Evolutionary conservation across 2,329 filamentous ascomycete species (phyloP).

Genomic region (Sporothrix pseudoabietina): DNA sequence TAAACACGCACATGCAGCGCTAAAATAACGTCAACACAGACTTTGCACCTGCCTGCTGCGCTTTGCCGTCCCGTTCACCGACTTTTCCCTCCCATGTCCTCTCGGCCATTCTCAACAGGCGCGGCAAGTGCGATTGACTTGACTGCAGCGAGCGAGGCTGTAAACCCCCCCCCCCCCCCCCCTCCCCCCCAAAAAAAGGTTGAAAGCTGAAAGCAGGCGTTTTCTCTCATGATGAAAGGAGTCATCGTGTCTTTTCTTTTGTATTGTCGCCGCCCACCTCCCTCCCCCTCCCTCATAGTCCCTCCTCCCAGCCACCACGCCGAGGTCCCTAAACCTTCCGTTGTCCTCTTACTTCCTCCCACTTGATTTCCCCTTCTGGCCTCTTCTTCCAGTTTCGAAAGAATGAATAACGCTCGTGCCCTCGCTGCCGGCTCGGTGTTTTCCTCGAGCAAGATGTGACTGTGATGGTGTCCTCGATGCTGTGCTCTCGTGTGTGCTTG

Average conservation of each 20-base stretch:
- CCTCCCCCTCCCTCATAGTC: background rate
- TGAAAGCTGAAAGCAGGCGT: background rate
- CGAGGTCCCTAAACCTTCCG: constrained; percentile 4
- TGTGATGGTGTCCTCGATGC: background rate
- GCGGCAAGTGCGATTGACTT: constrained; percentile 4
- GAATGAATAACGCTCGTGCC: background rate
- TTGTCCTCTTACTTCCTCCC: background rate
- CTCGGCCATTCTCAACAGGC: background rate
- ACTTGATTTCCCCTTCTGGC: background rate
- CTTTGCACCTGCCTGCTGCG: constrained; percentile 3
- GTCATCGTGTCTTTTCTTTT: constrained; percentile 6
- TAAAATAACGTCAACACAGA: constrained; percentile 19
- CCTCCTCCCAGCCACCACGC: background rate
- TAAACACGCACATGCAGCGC: constrained; percentile 24
- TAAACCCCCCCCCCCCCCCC: background rate
- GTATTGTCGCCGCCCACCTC: background rate
- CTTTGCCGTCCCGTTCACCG: constrained; percentile 19
- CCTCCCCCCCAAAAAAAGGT: background rate
- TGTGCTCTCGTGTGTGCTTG: constrained; percentile 3
- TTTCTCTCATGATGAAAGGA: background rate
- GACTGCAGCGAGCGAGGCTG: background rate
- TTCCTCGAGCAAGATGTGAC: background rate
- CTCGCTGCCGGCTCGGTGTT: constrained; percentile 5
- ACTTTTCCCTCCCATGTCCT: constrained; percentile 19
- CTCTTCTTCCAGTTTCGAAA: background rate